Conservation (phyloP, 2,329 filamentous ascomycete species). For the Fusarium brachygibbosum region DNA sequence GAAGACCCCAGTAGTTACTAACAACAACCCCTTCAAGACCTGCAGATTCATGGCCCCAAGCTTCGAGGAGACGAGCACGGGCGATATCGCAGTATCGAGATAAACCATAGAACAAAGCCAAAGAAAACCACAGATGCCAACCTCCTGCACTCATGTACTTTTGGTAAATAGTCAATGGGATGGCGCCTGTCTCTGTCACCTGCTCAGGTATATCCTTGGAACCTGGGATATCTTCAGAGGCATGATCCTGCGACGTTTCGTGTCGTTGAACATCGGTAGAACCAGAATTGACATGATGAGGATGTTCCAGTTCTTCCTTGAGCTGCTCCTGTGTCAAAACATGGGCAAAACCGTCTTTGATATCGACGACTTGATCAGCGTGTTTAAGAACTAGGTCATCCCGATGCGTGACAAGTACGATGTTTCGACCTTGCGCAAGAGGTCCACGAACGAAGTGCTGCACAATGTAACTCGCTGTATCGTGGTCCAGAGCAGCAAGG, state of each 20-base stretch:
- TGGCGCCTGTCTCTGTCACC: conserved; percentile 70
- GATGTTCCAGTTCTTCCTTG: conserved; percentile 55
- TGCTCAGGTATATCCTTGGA: conserved; percentile 53
- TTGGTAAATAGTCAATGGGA: conserved; percentile 83
- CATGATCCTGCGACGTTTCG: conserved; percentile 51
- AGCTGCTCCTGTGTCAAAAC: conserved; percentile 63
- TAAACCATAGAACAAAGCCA: conserved; percentile 72
- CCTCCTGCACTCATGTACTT: conserved; percentile 86
- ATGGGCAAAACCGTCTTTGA: conserved; percentile 71
- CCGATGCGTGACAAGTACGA: conserved; percentile 83
- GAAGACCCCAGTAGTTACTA: conserved; percentile 57
- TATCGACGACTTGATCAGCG: conserved; percentile 79
- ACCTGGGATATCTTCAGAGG: conserved; percentile 40
- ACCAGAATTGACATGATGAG: conserved; percentile 51
- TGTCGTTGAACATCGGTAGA: conserved; percentile 36
- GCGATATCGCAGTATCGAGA: conserved; percentile 75
- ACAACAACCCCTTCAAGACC: conserved; percentile 34
- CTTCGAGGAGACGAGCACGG: conserved; percentile 85
- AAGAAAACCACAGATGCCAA: conserved; percentile 77
- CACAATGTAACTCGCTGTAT: conserved; percentile 73
- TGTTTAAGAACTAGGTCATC: conserved; percentile 82
- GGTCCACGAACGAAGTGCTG: conserved; percentile 70
- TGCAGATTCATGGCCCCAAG: conserved; percentile 78
- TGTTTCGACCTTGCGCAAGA: conserved; percentile 73
- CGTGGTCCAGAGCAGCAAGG: conserved; percentile 72